These are phyloP conservation scores for Didymella keratinophila DNA, from an alignment of 2,329 filamentous ascomycete genomes.

Conservation along the genomic window DNA sequence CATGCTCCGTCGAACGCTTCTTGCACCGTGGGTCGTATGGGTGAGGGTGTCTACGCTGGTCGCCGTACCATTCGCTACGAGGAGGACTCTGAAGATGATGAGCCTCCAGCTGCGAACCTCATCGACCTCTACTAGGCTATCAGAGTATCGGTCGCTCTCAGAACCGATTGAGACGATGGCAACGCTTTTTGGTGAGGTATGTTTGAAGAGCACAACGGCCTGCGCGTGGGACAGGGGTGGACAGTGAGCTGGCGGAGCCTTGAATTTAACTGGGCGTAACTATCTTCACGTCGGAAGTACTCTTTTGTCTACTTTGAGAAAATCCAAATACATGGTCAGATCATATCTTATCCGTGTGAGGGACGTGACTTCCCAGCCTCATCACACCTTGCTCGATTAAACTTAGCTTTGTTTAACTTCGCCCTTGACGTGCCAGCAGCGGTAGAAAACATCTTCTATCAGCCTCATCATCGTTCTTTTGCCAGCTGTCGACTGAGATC, in stretches of 20 bases:
- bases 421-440: no score
- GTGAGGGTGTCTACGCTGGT: slow-evolving; percentile 9
- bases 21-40: background rate
- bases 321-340: no score
- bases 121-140: slow-evolving; percentile 25
- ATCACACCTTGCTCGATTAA: background rate
- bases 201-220: background rate
- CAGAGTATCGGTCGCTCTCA: background rate
- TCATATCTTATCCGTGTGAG: background rate
- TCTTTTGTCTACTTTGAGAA: no score
- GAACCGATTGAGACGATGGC: background rate
- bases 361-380: background rate
- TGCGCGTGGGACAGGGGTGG: no score
- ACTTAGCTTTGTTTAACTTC: background rate
- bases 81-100: slow-evolving; percentile 1
- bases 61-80: slow-evolving; percentile 7
- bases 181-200: background rate
- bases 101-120: slow-evolving; percentile 13
- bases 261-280: background rate
- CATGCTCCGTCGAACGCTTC: background rate
- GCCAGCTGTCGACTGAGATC: background rate
- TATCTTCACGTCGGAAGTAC: background rate
- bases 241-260: background rate
- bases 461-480: no score
- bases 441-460: no score